phyloP scores from a whole-genome alignment of 2,329 filamentous ascomycete species.

The Herpomyces periplanetae region DNA sequence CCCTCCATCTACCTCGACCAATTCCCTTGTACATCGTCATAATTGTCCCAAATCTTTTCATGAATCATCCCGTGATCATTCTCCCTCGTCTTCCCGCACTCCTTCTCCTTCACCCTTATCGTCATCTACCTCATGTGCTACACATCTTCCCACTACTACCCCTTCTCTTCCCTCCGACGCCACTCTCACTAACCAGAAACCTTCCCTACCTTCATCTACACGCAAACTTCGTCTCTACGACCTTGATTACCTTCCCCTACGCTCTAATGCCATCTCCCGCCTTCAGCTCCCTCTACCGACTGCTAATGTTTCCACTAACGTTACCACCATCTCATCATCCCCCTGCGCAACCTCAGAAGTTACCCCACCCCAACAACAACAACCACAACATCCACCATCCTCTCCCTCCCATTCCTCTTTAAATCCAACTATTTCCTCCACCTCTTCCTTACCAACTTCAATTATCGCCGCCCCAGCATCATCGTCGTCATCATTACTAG shows the following conservation, averaged over 20 bases:
- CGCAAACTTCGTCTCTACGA: constrained; percentile 7
- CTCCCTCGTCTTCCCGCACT: too few species aligned
- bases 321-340: constrained; percentile 5
- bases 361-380: constrained; percentile 20
- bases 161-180: constrained; percentile 51
- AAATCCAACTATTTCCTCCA: constrained; percentile 11
- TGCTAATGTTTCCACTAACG: constrained; percentile 5
- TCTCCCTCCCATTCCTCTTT: constrained; percentile 10
- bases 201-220: constrained; percentile 7
- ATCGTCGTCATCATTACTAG: constrained; percentile 29
- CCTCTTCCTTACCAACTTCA: constrained; percentile 8
- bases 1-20: too few species aligned
- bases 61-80: too few species aligned
- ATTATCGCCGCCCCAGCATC: constrained; percentile 11
- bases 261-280: constrained; percentile 2
- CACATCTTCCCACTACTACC: constrained; percentile 44
- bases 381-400: constrained; percentile 13
- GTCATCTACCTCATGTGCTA: constrained; percentile 24
- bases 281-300: constrained; percentile 6
- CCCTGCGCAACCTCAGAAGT: constrained; percentile 12
- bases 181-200: constrained; percentile 13
- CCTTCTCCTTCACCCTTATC: too few species aligned
- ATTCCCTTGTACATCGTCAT: too few species aligned
- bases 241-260: constrained; percentile 2
- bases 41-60: too few species aligned